Conservation (phyloP, 1,284 basidiomycete genomes). For the Clitocybe nebularis region DNA sequence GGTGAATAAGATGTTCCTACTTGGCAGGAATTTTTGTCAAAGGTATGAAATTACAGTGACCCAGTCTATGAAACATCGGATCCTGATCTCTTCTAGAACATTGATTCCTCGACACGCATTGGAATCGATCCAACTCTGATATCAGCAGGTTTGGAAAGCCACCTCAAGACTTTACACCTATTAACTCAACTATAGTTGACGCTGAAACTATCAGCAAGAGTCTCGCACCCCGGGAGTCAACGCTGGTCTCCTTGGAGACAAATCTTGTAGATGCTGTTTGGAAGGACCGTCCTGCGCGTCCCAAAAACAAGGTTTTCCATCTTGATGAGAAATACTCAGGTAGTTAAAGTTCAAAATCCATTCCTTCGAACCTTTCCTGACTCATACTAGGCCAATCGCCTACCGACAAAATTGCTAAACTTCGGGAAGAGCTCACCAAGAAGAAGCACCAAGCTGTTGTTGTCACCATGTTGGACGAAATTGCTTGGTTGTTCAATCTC, state of each 20-base stretch:
- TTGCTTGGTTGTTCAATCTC: constrained; percentile 94
- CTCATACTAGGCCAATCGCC: constrained; percentile 53
- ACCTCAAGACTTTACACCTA: constrained; percentile 9
- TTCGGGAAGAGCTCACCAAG: constrained; percentile 65
- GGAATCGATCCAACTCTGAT: constrained; percentile 84
- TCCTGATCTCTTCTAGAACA: constrained; percentile 42
- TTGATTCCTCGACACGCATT: constrained; percentile 59
- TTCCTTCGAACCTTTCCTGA: neutral
- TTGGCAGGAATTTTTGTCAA: constrained; percentile 83
- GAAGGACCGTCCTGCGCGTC: constrained; percentile 70
- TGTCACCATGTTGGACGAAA: constrained; percentile 82
- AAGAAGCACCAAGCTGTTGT: constrained; percentile 68
- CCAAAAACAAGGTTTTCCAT: constrained; percentile 67
- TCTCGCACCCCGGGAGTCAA: constrained; percentile 48
- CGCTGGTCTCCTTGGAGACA: constrained; percentile 57
- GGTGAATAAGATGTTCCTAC: constrained; percentile 68
- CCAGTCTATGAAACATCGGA: neutral
- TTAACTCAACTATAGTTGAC: constrained; percentile 41
- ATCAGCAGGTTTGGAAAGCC: constrained; percentile 53
- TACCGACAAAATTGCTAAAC: constrained; percentile 59
- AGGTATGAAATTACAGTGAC: constrained; percentile 38
- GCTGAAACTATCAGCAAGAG: constrained; percentile 53
- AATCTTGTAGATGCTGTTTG: constrained; percentile 88
- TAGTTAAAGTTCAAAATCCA: constrained; percentile 4
- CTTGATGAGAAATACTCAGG: constrained; percentile 64